Evolutionary conservation across 257 asterid species (phyloP), one percentile per base, ranked within the genome.

Genomic region (Solanum commersonii): DNA sequence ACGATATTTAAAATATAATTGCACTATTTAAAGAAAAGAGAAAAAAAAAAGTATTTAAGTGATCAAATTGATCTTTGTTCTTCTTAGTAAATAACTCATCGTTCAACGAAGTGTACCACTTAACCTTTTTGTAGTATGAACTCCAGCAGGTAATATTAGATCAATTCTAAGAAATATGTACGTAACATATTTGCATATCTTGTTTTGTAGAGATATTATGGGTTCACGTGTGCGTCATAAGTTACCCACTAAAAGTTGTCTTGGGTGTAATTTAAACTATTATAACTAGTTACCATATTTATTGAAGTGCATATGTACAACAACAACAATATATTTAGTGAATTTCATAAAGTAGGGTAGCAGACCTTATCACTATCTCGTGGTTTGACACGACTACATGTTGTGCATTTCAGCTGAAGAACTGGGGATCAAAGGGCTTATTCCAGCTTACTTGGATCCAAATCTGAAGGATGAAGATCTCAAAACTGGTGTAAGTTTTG

Each of bases 401-500:
- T 74, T 74, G n/a, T 35, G 49, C 20, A 70, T 84, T 89, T 88
- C 95, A 96, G 99, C 95, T 52, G 92, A 90, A 87, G 94, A 89
- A 86, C 14, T 96, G 10, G 98, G 98, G 63, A 11, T 95, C 6
- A 92, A 82, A 88, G 92, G 90, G 3, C 20, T 89, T 1, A 52
- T 96, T 86, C 97, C 99, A 2, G 98, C 98, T 8, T 96, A 95
- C 83, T 92, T 91, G 27, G 96, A 96, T 34, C 95, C 97, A 9
- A 85, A 90, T 25, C 88, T 95, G 90, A 87, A 87, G 72, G 33
- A 90, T 46, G 33, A 90, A 79, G 97, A 94, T 89, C 93, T 95
- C 60, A 67, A 31, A 15, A 94, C 93, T 2, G 99, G 99, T 20
- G 97, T 96, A 27, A 94, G 98, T 90, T 96, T 96, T 85, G 98